phyloP scores from a whole-genome alignment of 257 asterid genomes.

The Paraleonurus japonicus region DNA sequence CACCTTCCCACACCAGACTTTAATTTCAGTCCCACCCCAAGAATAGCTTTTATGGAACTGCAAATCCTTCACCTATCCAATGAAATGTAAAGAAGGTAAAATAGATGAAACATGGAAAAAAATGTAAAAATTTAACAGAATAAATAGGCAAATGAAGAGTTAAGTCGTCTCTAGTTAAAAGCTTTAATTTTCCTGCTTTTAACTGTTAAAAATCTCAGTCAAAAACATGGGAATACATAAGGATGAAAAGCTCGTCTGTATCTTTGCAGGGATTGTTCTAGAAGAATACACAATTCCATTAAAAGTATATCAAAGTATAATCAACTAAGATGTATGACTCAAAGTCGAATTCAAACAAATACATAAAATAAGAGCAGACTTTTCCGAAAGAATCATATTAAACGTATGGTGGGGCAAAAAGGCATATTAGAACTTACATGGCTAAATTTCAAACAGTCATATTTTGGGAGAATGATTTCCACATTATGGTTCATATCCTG shows the following conservation, averaged over 20 bases:
- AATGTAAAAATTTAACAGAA: constrained; percentile 18
- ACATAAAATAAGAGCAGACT: constrained; percentile 23
- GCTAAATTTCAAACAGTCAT: constrained; percentile 71
- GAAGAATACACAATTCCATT: constrained; percentile 7
- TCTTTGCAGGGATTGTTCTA: neutral
- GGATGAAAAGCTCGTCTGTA: neutral
- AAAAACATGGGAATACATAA: neutral
- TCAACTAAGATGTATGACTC: constrained; percentile 9
- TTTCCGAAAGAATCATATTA: constrained; percentile 20
- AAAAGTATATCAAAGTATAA: constrained; percentile 11
- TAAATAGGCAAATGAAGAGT: constrained; percentile 3
- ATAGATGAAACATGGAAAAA: neutral
- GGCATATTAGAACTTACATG: constrained; percentile 48
- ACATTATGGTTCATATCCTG: constrained; percentile 92
- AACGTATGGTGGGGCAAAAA: constrained; percentile 40
- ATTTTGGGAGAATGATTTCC: constrained; percentile 89
- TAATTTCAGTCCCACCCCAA: constrained; percentile 92
- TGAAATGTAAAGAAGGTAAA: constrained; percentile 15
- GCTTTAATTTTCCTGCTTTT: constrained; percentile 5
- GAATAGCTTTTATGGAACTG: constrained; percentile 71
- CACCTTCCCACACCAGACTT: constrained; percentile 94
- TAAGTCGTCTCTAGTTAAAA: neutral
- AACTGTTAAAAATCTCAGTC: neutral
- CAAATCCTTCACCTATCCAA: constrained; percentile 77
- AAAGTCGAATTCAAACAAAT: constrained; percentile 19